Evolutionary conservation across 441 rosid genomes (phyloP), one percentile per base, ranked within the genome.

Genomic region (Gossypium laxum): DNA sequence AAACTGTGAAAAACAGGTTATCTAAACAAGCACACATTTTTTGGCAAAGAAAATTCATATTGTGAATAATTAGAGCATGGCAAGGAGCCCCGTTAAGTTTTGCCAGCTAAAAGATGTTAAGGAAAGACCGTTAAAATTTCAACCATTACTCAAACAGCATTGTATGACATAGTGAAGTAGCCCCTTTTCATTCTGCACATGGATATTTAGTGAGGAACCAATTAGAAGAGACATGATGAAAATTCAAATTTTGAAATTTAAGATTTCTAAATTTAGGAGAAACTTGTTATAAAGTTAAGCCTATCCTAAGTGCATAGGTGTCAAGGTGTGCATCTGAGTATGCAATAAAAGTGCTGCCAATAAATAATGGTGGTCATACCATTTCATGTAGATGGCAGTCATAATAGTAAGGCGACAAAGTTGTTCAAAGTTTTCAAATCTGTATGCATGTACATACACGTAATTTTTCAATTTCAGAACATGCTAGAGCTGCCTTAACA

Each of bases 401-500:
- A 51, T 26, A 12, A 5, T 30, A 45, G 6, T 17, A 67, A 67
- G 5, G 47, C 10, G 18, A 30, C 17, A 15, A 28, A 28, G 0
- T 17, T 4, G 1, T 47, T 14, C 24, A 28, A 51, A 26, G 22
- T 8, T 26, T 22, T 56, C 67, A 55, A 21, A 21, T 57, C 67
- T 26, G 38, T 1, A 58, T 43, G 34, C 14, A 10, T 45, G 58
- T 12, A 22, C 4, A 22, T n/a, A 4, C 17, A 26, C 21, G 72
- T 59, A 47, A 5, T 17, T 56, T 34, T 24, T 22, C 59, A 67
- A 15, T 50, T 50, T 30, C 28, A 15, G 54, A 28, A 8, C n/a
- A 47, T 24, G 60, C 10, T 5, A 70, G 19, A 69, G 30, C 12
- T 22, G 56, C 69, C 76, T 45, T 69, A 78, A 81, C 88, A 81